phyloP scores from a whole-genome alignment of 2,329 filamentous ascomycete species.

The Septoria petroselini region DNA sequence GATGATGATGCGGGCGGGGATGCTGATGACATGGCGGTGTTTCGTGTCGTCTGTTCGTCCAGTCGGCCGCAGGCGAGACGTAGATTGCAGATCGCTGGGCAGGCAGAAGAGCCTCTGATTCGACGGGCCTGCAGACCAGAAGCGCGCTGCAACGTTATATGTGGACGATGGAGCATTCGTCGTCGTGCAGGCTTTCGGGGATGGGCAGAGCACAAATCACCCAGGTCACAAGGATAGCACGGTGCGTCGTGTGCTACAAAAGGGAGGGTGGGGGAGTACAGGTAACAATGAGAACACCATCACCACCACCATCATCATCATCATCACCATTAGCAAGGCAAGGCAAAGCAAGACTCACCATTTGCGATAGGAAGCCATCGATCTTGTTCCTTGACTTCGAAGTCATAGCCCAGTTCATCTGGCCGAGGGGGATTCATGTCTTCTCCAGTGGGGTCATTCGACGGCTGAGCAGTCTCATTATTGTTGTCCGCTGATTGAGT shows the following conservation, averaged over 20 bases:
- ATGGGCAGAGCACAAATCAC: conserved; percentile 31
- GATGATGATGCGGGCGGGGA: conserved; percentile 37
- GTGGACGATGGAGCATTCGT: conserved; percentile 35
- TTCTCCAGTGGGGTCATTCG: conserved; percentile 66
- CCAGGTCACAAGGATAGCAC: conserved; percentile 30
- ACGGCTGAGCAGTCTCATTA: conserved; percentile 86
- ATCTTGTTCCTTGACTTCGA: conserved; percentile 99
- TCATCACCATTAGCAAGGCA: too few species aligned
- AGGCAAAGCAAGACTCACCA: conserved; percentile 72
- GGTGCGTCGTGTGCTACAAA: conserved; percentile 29
- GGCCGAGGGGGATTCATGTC: conserved; percentile 30
- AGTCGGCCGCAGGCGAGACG: conserved; percentile 28
- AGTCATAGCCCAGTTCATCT: conserved; percentile 70
- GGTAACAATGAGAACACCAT: conserved; percentile 21
- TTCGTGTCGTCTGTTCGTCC: conserved; percentile 34
- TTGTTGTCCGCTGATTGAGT: conserved; percentile 84
- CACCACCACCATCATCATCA: conserved; percentile 16
- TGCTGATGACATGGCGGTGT: conserved; percentile 45
- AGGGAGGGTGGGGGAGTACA: conserved; percentile 20
- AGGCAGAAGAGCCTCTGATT: conserved; percentile 44
- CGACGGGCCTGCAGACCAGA: conserved; percentile 46
- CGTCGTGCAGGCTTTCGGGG: conserved; percentile 35
- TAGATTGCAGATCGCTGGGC: conserved; percentile 37
- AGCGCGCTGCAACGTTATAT: conserved; percentile 47
- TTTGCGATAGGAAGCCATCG: conserved; percentile 99